phyloP scores from a whole-genome alignment of 495 filamentous ascomycete species.

The Xylaria intraflava region DNA sequence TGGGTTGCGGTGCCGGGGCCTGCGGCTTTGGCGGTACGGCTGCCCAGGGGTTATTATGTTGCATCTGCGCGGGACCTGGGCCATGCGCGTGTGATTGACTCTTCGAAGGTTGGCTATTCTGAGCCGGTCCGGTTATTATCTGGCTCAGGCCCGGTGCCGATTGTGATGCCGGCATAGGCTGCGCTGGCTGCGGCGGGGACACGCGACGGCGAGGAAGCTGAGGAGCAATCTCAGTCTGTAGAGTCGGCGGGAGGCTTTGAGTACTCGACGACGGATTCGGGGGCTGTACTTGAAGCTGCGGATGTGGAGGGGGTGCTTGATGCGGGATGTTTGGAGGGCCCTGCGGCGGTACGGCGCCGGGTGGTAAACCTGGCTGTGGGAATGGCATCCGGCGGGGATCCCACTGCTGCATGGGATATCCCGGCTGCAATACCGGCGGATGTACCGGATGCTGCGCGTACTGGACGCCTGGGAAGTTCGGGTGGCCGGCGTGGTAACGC shows the following conservation, averaged over 20 bases:
- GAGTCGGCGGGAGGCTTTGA: not conserved
- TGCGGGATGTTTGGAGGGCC: conserved; percentile 2
- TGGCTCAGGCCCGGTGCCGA: not conserved
- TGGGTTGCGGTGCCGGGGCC: conserved; percentile 9
- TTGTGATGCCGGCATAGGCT: not conserved
- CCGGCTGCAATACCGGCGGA: conserved; percentile 6
- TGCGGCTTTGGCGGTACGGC: not conserved
- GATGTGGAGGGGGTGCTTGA: conserved; percentile 3
- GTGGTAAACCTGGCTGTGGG: conserved; percentile 3
- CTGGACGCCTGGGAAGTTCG: conserved; percentile 10
- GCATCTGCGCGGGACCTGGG: not conserved
- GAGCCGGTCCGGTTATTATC: not conserved
- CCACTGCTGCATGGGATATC: conserved; percentile 12
- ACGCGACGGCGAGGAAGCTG: too few relatives aligned
- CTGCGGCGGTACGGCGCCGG: conserved; percentile 4
- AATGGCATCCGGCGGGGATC: conserved; percentile 12
- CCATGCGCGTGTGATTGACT: not conserved
- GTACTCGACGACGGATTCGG: not conserved
- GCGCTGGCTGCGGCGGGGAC: not conserved
- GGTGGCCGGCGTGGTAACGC: conserved; percentile 30
- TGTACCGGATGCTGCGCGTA: conserved; percentile 16
- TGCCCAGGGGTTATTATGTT: not conserved
- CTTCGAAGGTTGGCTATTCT: not conserved
- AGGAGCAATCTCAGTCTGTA: not conserved
- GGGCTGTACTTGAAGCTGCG: not conserved